Evolutionary conservation across 352 stramenopile genomes (phyloP).

Genomic region (Phytophthora ohioensis): DNA sequence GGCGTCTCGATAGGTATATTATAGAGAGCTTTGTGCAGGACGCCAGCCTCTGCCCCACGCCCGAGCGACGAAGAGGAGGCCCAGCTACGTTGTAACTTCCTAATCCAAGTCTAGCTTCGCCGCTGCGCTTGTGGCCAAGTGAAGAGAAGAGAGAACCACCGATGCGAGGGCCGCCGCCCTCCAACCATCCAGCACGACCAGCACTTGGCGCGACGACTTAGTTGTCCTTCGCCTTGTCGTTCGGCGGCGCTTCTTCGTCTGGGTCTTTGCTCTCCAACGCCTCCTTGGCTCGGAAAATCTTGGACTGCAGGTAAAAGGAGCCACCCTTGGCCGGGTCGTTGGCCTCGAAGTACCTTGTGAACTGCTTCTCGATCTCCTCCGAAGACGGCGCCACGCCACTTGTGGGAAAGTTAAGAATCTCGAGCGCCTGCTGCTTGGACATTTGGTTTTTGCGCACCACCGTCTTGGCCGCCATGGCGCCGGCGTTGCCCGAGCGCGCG

Average conservation of each 20-base stretch:
- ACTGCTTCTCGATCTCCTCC: slow-evolving; percentile 87
- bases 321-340: slow-evolving; percentile 92
- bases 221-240: slow-evolving; percentile 36
- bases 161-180: not conserved
- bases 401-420: slow-evolving; percentile 87
- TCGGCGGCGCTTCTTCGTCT: slow-evolving; percentile 29
- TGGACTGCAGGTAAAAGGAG: slow-evolving; percentile 94
- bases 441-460: slow-evolving; percentile 83
- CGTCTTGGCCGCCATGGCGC: slow-evolving; percentile 70
- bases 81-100: slow-evolving; percentile 38
- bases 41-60: slow-evolving; percentile 18
- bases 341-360: slow-evolving; percentile 87
- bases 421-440: slow-evolving; percentile 73
- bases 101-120: slow-evolving; percentile 33
- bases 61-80: slow-evolving; percentile 28
- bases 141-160: not conserved
- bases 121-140: not conserved
- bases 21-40: slow-evolving; percentile 38
- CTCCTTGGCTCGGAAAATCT: slow-evolving; percentile 93
- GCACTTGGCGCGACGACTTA: slow-evolving; percentile 23
- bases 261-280: slow-evolving; percentile 68
- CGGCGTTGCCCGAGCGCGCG: slow-evolving; percentile 78
- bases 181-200: not conserved
- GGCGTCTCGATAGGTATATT: slow-evolving; percentile 38
- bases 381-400: slow-evolving; percentile 46